Percentiles rank a stretch among this genome's conserved stretches.
Evolutionary conservation across 345 rosid genomes (phyloP).

Genomic region (Brassica carinata): DNA sequence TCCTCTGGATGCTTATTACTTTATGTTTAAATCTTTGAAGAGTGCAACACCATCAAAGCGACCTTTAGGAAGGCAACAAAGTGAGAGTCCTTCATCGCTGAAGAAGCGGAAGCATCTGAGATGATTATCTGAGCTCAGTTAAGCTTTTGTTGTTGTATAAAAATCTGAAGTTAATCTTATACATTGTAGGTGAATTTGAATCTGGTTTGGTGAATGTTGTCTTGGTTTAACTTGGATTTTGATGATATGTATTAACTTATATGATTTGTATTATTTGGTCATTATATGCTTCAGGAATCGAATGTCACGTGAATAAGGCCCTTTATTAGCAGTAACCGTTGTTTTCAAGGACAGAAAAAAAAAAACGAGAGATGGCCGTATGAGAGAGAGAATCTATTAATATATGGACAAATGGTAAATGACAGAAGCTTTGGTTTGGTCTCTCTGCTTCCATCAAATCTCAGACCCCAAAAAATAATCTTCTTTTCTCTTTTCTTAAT

Average conservation of each 20-base stretch:
- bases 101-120: slow-evolving; percentile 75
- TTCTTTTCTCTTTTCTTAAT: slow-evolving; percentile 30
- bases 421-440: slow-evolving; percentile 34
- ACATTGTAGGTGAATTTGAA: background rate
- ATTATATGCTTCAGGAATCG: background rate
- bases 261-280: no score
- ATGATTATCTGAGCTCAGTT: slow-evolving; percentile 51
- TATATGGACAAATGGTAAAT: slow-evolving; percentile 40
- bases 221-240: background rate
- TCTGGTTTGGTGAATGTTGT: slow-evolving; percentile 23
- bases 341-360: background rate
- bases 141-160: slow-evolving; percentile 8
- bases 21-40: slow-evolving; percentile 12
- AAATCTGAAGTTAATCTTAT: background rate
- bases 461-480: slow-evolving; percentile 44
- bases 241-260: no score
- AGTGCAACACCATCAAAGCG: slow-evolving; percentile 81
- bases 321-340: slow-evolving; percentile 34
- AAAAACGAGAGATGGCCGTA: slow-evolving; percentile 31
- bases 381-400: slow-evolving; percentile 34
- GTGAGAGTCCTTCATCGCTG: slow-evolving; percentile 64
- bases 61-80: slow-evolving; percentile 59
- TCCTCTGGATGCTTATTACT: slow-evolving; percentile 2
- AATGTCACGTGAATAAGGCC: slow-evolving; percentile 23
- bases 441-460: slow-evolving; percentile 38